These are phyloP conservation scores for Tricholoma sp. DNA, from an alignment of 768 basidiomycete genomes.

Conservation along the genomic window DNA sequence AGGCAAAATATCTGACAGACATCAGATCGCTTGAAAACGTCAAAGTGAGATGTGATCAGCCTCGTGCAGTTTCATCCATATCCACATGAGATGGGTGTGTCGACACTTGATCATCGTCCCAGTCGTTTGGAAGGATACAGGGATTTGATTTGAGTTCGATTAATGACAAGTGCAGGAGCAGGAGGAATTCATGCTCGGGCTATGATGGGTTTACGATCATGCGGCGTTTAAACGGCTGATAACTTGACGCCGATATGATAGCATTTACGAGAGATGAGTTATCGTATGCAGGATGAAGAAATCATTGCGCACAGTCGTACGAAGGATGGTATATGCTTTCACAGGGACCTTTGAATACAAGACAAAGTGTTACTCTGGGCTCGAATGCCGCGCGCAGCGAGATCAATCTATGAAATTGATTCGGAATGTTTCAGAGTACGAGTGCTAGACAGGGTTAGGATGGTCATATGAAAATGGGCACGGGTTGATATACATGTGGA, in stretches of 20 bases:
- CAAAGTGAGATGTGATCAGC: too few relatives aligned
- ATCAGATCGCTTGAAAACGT: neutral
- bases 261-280: neutral
- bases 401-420: neutral
- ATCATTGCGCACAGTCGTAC: neutral
- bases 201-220: neutral
- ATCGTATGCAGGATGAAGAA: neutral
- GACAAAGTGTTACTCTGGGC: too few relatives aligned
- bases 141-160: too few relatives aligned
- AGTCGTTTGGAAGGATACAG: too few relatives aligned
- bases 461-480: neutral
- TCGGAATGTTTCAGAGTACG: neutral
- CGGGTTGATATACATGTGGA: neutral
- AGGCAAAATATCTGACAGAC: neutral
- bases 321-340: neutral
- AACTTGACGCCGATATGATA: neutral
- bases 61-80: too few relatives aligned
- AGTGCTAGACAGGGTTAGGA: neutral
- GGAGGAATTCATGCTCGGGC: neutral
- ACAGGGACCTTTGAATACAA: neutral
- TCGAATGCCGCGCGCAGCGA: neutral
- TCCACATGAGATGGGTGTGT: too few relatives aligned
- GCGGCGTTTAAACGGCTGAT: neutral
- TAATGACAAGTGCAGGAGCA: too few relatives aligned
- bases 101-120: too few relatives aligned